Percentiles rank a stretch among this genome's conserved stretches.
These are phyloP conservation scores for Hanseniaspora thailandica DNA, from an alignment of 805 yeast genomes.

Conservation along the genomic window DNA sequence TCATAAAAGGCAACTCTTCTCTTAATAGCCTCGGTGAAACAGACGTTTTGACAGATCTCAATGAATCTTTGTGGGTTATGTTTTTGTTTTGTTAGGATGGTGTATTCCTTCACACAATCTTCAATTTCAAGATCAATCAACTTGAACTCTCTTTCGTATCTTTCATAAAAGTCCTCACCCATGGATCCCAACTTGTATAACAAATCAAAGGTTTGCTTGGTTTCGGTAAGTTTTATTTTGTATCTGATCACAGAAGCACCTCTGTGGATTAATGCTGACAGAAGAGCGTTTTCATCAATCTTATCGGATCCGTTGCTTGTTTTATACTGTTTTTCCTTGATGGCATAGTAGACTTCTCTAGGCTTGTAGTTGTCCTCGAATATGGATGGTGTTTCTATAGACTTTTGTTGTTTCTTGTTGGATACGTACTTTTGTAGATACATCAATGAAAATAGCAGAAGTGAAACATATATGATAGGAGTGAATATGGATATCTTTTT, in stretches of 20 bases:
- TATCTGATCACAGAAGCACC: constrained; percentile 85
- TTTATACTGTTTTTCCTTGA: constrained; percentile 35
- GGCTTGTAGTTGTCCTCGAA: constrained; percentile 54
- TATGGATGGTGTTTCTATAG: constrained; percentile 37
- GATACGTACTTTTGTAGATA: constrained; percentile 10
- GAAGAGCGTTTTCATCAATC: constrained; percentile 67
- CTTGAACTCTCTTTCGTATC: constrained; percentile 65
- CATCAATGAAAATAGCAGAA: constrained; percentile 2
- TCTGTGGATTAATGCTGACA: constrained; percentile 54
- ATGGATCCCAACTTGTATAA: constrained; percentile 80
- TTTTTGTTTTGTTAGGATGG: constrained; percentile 40
- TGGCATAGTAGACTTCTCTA: constrained; percentile 48
- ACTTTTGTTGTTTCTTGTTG: constrained; percentile 6
- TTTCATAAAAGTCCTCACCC: constrained; percentile 79
- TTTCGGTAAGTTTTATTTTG: constrained; percentile 69
- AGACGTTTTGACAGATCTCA: constrained; percentile 74
- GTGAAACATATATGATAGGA: constrained; percentile 9
- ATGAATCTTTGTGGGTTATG: constrained; percentile 75
- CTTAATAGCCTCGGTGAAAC: constrained; percentile 82
- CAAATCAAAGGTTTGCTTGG: constrained; percentile 53
- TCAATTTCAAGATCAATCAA: constrained; percentile 70
- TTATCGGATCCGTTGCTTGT: constrained; percentile 30
- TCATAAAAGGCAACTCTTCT: constrained; percentile 39
- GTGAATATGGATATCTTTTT: constrained; percentile 11
- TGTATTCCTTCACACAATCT: constrained; percentile 66